Base-by-base conservation (phyloP, 2,329 filamentous ascomycete species). In the Colletotrichum chrysophilum region DNA sequence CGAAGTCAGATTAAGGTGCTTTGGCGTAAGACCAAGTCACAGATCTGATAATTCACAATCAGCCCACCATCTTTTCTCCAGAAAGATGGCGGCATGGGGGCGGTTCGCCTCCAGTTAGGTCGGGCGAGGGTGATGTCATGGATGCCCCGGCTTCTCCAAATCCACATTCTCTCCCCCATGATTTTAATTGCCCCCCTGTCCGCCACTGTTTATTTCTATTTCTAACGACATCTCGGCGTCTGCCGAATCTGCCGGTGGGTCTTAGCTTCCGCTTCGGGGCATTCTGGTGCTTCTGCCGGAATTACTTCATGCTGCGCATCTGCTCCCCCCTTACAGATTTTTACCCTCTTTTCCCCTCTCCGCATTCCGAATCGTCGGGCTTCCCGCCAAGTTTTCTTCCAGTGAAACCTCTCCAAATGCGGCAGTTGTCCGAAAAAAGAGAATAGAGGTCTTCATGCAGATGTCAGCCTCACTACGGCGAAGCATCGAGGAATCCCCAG, bases 1-100 rank as follows among this genome's bases (percentile, higher is more conserved):
- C n/a, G 67, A 76, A 32, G 74, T 74, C 65, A 30, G 65, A 68
- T 65, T 74, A 68, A 69, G 56, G 74, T 43, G 30, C 32, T 34
- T 64, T 55, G 36, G 21, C 30, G 21, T 18, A 18, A 60, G 34
- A 64, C 58, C 21, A 48, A 13, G 7, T 58, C 48, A 28, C 18
- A 13, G 24, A 24, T 36, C 14, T 26, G 43, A 28, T 8, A 36
- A 26, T 66, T 64, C 60, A 52, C 70, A 58, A 66, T 48, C 24
- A n/a, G 26, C 58, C 60, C 60, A n/a, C 16, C 32, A 12, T 34
- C n/a, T 38, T n/a, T 13, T 28, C 36, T 32, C 55, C 16, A 24
- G 4, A 4, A 26, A 38, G 61, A 14, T 64, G 6, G 32, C 26
- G 13, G 21, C 5, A 24, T 24, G 43, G n/a, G 24, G 66, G 48